Evolutionary conservation across 208 protist genomes (phyloP).

Genomic region (Strigomonas galati): DNA sequence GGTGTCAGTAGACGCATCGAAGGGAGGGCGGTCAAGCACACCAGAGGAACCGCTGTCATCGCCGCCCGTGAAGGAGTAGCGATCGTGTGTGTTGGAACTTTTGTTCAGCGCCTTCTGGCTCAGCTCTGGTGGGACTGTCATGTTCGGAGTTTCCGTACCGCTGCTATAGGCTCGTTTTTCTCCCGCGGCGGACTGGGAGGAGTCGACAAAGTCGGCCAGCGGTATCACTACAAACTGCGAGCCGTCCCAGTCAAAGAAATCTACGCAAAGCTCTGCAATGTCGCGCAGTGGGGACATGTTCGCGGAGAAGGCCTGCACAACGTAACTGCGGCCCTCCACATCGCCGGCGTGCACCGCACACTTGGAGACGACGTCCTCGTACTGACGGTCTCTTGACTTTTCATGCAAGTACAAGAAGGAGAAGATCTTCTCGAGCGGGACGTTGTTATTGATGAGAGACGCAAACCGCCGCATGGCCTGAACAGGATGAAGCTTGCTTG

Average conservation of each 20-base stretch:
- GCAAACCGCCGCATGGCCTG: constrained; percentile 27
- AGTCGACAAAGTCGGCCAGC: constrained; percentile 13
- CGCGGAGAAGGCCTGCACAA: constrained; percentile 19
- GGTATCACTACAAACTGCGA: constrained; percentile 33
- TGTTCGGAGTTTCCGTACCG: not conserved
- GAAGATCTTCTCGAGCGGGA: constrained; percentile 26
- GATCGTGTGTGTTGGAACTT: not conserved
- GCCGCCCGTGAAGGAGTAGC: not conserved
- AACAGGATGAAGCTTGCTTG: constrained; percentile 17
- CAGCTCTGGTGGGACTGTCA: not conserved
- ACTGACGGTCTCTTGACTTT: constrained; percentile 6
- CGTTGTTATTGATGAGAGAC: constrained; percentile 26
- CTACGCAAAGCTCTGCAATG: constrained; percentile 18
- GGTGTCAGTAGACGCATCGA: not conserved
- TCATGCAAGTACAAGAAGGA: constrained; percentile 18
- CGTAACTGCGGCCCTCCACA: constrained; percentile 30
- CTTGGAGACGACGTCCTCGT: not conserved
- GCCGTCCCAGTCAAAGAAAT: constrained; percentile 28
- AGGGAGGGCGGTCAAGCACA: not conserved
- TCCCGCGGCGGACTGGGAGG: not conserved
- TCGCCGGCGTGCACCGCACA: constrained; percentile 32
- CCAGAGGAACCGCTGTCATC: constrained; percentile 2
- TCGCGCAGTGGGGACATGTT: constrained; percentile 26
- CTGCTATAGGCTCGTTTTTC: not conserved
- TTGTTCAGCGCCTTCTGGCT: not conserved